Base-by-base conservation (phyloP, 1,284 basidiomycete genomes). In the Trichosporon faecale region DNA sequence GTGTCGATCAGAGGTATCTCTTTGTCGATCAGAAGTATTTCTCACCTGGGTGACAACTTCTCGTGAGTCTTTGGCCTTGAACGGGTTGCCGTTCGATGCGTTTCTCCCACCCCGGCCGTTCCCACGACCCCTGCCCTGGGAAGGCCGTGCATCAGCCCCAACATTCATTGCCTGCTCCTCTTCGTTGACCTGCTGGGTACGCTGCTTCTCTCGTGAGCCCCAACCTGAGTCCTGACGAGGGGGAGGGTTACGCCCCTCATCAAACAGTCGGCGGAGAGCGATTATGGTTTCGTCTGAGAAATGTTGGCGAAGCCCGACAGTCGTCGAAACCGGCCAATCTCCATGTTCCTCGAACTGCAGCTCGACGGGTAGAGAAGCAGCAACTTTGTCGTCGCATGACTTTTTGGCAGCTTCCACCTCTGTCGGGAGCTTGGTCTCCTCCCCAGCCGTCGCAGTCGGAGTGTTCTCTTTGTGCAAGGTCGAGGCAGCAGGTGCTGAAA, bases 21-120 rank as follows among this genome's bases (percentile, higher is more conserved):
- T n/a, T n/a, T 37, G 11, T 37, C 11, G 9, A 14, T 12, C 35
- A 37, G 35, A 37, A n/a, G 11, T 12, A 37, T 33, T 12, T 75
- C 82, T 71, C 77, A 94, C 93, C 83, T 93, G 88, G 40, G 93
- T 92, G 49, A 92, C 70, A 52, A 95, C 90, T 79, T 88, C 91
- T 72, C 92, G 86, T 71, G 85, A 82, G 76, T 94, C 93, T 76
- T 89, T 66, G 2, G 68, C 60, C 18, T 63, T 68, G 70, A 74
- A 73, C 68, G 75, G 69, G 44, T 72, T 46, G 11, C 72, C 63
- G 67, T 31, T 78, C 37, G 5, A 18, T 23, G 57, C 37, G 68
- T 72, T 29, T 71, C 66, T 33, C 64, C 67, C 23, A 61, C 71
- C 67, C 64, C 66, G 33, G 74, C 65, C 73, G 73, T 68, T 72